Evolutionary conservation across 177 flowering plant genomes (phyloP).

Genomic region (Tripterygium wilfordii): DNA sequence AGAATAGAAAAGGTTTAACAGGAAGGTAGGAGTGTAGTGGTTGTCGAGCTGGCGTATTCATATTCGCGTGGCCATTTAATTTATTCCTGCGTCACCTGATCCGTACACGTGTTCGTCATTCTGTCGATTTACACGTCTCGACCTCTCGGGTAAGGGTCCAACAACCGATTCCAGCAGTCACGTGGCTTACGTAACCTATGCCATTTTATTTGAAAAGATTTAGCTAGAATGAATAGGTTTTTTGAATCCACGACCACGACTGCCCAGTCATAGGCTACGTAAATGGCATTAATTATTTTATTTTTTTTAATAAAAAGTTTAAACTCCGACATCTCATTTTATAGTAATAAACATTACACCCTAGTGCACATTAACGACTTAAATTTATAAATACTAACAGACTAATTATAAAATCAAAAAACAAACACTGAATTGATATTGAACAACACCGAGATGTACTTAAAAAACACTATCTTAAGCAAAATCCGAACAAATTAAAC

Average conservation of each 20-base stretch:
- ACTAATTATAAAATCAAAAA: too few relatives aligned
- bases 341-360: too few relatives aligned
- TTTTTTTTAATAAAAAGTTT: background rate
- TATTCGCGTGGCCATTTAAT: slow-evolving; percentile 16
- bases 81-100: slow-evolving; percentile 24
- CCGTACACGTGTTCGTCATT: slow-evolving; percentile 38
- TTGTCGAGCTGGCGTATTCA: slow-evolving; percentile 54
- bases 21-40: slow-evolving; percentile 19
- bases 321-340: background rate
- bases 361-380: too few relatives aligned
- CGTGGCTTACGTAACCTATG: slow-evolving; percentile 50
- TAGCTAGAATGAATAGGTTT: slow-evolving; percentile 21
- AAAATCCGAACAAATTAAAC: too few relatives aligned
- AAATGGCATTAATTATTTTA: slow-evolving; percentile 2
- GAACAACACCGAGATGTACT: too few relatives aligned
- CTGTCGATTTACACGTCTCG: slow-evolving; percentile 33
- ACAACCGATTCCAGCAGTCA: slow-evolving; percentile 34
- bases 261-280: slow-evolving; percentile 1
- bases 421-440: too few relatives aligned
- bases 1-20: slow-evolving; percentile 1
- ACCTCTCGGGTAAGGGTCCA: slow-evolving; percentile 26
- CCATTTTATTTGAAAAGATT: slow-evolving; percentile 4
- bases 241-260: slow-evolving; percentile 22
- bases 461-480: too few relatives aligned
- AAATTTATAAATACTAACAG: too few relatives aligned